Evolutionary conservation across 768 basidiomycete species (phyloP), one percentile per base, ranked within the genome.

Genomic region (Lenzites betulinus): DNA sequence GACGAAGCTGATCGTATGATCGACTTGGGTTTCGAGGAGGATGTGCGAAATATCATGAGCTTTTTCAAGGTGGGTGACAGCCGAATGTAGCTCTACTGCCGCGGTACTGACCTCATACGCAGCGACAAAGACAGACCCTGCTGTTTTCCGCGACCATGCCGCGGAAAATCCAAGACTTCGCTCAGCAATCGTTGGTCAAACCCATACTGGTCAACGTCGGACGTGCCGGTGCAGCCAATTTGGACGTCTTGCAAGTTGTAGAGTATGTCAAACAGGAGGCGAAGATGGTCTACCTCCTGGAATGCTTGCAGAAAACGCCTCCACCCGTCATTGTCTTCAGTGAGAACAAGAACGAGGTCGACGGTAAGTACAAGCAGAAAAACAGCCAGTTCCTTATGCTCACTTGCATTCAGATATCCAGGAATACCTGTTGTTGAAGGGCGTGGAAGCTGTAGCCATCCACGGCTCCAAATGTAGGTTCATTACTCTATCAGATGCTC

Each of bases 271-370:
- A 99, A 76, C 95, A 97, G 71, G 97, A 98, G 75, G 97, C 97
- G 0, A 99, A 99, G 76, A 98, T 98, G 97, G 95, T 99, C 1
- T 99, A 98, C 74, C 82, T 98, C 16, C 79, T 99, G 48, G 97
- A 99, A 74, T 98, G 95, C 73, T 75, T 99, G 62, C 97, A 98
- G 72, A 99, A 98, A 78, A 99, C 97, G 0, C 89, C 97, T 0
- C 97, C 97, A 7, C 97, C 97, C 1, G 95, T 96, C 50, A 97
- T 98, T 74, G 84, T 98, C 58, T 99, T 99, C 74, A 94, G 91
- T 64, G 97, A 99, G 72, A 98, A 96, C 78, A 99, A 99, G 81
- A 98, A 99, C 71, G 97, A 99, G 73, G 97, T 99, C n/a, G 97
- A 99, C 70, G 95, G 95, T 95, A 65, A 67, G 59, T 50, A 22